A percentile compares a stretch with the other conserved stretches of the same genome.
Conservation (phyloP, 2,329 filamentous ascomycete species). For the Chrysosporium queenslandicum region DNA sequence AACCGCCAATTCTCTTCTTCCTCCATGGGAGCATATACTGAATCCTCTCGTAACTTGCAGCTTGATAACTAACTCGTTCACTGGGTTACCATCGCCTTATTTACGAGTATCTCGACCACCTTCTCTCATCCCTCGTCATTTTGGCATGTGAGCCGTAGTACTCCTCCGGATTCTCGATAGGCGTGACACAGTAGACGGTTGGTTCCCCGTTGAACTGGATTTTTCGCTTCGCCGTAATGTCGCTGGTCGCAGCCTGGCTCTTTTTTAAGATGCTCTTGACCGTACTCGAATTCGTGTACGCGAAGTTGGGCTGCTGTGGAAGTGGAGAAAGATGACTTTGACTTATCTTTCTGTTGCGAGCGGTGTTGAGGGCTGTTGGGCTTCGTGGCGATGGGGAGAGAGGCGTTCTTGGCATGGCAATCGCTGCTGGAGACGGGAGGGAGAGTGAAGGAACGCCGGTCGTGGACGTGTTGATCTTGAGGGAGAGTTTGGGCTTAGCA, state of each 20-base stretch:
- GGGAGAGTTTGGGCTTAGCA: slow-evolving; percentile 39
- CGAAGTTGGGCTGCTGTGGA: slow-evolving; percentile 31
- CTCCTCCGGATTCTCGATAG: slow-evolving; percentile 40
- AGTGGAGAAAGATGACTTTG: slow-evolving; percentile 33
- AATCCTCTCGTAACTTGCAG: too few species aligned
- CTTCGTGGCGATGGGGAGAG: slow-evolving; percentile 36
- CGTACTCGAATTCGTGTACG: slow-evolving; percentile 37
- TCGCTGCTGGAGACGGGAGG: slow-evolving; percentile 35
- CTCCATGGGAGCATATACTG: too few species aligned
- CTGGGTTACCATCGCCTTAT: too few species aligned
- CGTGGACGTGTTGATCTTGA: slow-evolving; percentile 35
- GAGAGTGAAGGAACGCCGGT: slow-evolving; percentile 31
- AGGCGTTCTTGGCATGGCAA: slow-evolving; percentile 30
- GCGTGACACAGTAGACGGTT: slow-evolving; percentile 39
- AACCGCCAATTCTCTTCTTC: too few species aligned
- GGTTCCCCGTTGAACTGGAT: slow-evolving; percentile 38
- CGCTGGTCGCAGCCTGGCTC: slow-evolving; percentile 18
- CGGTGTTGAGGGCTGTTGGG: slow-evolving; percentile 26
- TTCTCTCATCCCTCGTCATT: slow-evolving; percentile 38
- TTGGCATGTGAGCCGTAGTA: slow-evolving; percentile 41
- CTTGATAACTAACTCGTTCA: too few species aligned
- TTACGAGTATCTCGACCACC: slow-evolving; percentile 27
- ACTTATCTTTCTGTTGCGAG: slow-evolving; percentile 30
- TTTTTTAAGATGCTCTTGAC: slow-evolving; percentile 43
- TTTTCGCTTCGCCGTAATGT: slow-evolving; percentile 25